phyloP scores from a whole-genome alignment of 2,329 filamentous ascomycete genomes.

The Alternaria sp. region DNA sequence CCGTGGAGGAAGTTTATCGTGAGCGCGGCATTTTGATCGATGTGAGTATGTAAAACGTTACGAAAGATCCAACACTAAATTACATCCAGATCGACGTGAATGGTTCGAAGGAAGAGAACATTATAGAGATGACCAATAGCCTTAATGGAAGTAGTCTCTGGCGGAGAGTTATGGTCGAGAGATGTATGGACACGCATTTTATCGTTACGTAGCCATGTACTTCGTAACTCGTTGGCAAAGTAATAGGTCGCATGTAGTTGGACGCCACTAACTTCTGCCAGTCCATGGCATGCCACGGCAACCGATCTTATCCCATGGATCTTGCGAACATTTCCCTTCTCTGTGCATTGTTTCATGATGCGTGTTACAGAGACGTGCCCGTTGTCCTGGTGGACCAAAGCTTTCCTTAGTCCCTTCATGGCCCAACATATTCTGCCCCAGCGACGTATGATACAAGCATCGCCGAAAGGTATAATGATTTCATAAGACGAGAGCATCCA shows the following conservation, averaged over 20 bases:
- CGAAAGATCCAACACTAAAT: background rate
- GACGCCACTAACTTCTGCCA: background rate
- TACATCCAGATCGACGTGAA: background rate
- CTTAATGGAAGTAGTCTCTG: background rate
- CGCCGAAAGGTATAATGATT: background rate
- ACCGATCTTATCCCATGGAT: background rate
- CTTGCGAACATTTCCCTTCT: background rate
- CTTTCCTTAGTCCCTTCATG: background rate
- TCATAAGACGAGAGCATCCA: background rate
- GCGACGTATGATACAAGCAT: background rate
- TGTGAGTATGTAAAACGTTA: background rate
- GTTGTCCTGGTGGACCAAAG: background rate
- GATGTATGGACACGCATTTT: background rate
- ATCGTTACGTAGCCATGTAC: background rate
- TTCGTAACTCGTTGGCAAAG: background rate
- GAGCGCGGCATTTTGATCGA: conserved; percentile 3
- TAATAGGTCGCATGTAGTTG: background rate
- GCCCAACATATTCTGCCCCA: background rate
- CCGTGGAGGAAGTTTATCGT: background rate
- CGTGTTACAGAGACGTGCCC: background rate
- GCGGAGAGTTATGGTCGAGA: background rate
- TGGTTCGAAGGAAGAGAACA: background rate
- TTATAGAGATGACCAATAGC: background rate
- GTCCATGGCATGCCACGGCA: background rate
- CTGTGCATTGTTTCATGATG: background rate